phyloP scores from a whole-genome alignment of 768 basidiomycete genomes.

The Termitomyces sp. region DNA sequence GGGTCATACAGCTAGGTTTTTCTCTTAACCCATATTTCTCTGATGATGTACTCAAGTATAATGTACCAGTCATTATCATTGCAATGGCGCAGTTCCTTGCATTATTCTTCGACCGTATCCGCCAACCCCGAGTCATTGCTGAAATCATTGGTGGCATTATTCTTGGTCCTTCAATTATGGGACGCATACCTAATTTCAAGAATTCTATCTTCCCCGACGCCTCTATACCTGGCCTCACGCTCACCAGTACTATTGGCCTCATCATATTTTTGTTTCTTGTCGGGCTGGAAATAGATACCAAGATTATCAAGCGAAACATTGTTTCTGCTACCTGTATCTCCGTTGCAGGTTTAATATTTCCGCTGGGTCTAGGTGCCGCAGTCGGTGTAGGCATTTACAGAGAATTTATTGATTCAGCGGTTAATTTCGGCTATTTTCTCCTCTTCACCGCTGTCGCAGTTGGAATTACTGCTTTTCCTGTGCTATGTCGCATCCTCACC shows the following conservation, averaged over 20 bases:
- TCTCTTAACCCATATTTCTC: background rate
- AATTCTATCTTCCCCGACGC: constrained; percentile 48
- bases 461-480: constrained; percentile 79
- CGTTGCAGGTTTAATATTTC: constrained; percentile 62
- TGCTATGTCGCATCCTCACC: constrained; percentile 79
- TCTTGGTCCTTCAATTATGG: constrained; percentile 74
- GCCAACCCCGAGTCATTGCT: constrained; percentile 90
- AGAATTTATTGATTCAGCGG: constrained; percentile 49
- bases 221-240: constrained; percentile 53
- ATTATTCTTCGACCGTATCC: constrained; percentile 56
- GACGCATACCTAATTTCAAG: constrained; percentile 73
- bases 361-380: constrained; percentile 77
- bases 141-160: constrained; percentile 90
- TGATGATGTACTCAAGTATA: background rate
- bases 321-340: constrained; percentile 55
- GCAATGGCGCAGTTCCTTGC: constrained; percentile 70
- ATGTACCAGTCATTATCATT: constrained; percentile 66
- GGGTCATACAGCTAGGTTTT: constrained; percentile 72
- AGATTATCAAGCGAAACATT: constrained; percentile 60
- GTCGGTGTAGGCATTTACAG: constrained; percentile 69
- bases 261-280: constrained; percentile 80
- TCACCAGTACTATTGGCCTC: constrained; percentile 73
- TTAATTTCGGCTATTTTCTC: constrained; percentile 77
- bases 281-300: constrained; percentile 77
- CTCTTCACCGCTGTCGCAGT: constrained; percentile 83